Evolutionary conservation across 495 filamentous ascomycete genomes (phyloP).

Genomic region (Aspergillus avenaceus): DNA sequence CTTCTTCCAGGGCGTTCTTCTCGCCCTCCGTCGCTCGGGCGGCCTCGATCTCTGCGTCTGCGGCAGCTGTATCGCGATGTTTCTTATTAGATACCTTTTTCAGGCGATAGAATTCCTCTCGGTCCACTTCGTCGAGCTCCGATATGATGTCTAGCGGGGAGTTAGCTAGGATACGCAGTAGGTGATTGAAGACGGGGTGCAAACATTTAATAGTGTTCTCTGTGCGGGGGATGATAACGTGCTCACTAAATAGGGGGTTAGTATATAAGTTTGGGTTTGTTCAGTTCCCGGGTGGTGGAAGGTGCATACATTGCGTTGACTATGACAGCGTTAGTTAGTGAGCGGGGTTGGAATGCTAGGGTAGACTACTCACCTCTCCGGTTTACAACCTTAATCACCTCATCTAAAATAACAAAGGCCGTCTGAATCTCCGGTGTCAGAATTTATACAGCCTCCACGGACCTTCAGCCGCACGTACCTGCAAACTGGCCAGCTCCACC

Average conservation of each 20-base stretch:
- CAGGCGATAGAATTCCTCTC: conserved; percentile 96
- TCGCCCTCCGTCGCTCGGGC: conserved; percentile 50
- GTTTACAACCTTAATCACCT: conserved; percentile 99
- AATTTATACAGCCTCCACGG: background rate
- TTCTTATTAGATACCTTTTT: conserved; percentile 99
- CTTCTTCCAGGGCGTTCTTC: conserved; percentile 26
- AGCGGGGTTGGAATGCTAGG: background rate
- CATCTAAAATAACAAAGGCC: conserved; percentile 95
- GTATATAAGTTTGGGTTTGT: background rate
- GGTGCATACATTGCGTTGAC: conserved; percentile 90
- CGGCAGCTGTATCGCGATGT: conserved; percentile 71
- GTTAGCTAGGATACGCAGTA: conserved; percentile 13
- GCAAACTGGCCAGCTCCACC: conserved; percentile 92
- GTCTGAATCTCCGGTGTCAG: conserved; percentile 49
- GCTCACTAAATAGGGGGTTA: conserved; percentile 49
- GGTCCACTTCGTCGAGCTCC: conserved; percentile 94
- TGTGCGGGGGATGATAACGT: conserved; percentile 96
- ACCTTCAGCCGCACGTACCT: conserved; percentile 40
- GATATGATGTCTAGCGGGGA: conserved; percentile 80
- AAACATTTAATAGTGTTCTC: conserved; percentile 97
- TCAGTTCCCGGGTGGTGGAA: background rate
- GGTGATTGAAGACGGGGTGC: conserved; percentile 14
- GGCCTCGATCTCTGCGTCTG: conserved; percentile 66
- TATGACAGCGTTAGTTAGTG: conserved; percentile 32
- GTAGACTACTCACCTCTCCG: conserved; percentile 64